Evolutionary conservation across 495 filamentous ascomycete genomes (phyloP), one percentile per base, ranked within the genome.

Genomic region (Neurospora discreta): DNA sequence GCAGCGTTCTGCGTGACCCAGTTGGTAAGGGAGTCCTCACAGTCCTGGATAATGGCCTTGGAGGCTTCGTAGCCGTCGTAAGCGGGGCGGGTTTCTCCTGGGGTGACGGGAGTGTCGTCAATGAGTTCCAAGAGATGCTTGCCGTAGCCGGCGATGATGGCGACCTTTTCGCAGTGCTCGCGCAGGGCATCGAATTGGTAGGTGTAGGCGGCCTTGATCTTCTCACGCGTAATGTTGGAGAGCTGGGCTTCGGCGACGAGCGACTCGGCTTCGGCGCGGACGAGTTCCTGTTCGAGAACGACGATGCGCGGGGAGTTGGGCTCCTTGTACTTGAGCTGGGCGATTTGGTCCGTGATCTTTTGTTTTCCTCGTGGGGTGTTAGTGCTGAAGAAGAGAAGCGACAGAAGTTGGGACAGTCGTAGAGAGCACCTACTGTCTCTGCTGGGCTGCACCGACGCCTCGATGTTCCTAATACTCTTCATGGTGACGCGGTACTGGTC

Each of bases 11-110:
- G 89, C 71, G 88, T 84, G 11, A 98, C 93, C 95, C 95, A 99
- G 85, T 97, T 98, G 74, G 93, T 97, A 68, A 99, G 90, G 7
- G 96, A 87, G 76, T 98, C 94, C 80, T 99, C 95, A 81, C 95
- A 99, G 81, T 99, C 95, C 84, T 98, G 96, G 81, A 99, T 98
- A 84, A 99, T 98, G 70, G 91, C 94, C 84, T 98, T 98, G 88
- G 92, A 95, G 73, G 94, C 94, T 76, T 99, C 95, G 80, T 99
- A 99, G 73, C 95, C 96, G 78, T 99, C 95, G 81, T 99, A 99
- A 0, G 96, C 93, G 60, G 93, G 87, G 73, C 95, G 93, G 13
- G 95, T 98, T 86, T 99, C 95, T 73, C 95, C 95, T 7, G 95
- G 95, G 5, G 95, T 99, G 69, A 99, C 95, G 4, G 95, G 94